Base-by-base conservation (phyloP, 139 green algal species). In the Astrephomene gubernaculifera region DNA sequence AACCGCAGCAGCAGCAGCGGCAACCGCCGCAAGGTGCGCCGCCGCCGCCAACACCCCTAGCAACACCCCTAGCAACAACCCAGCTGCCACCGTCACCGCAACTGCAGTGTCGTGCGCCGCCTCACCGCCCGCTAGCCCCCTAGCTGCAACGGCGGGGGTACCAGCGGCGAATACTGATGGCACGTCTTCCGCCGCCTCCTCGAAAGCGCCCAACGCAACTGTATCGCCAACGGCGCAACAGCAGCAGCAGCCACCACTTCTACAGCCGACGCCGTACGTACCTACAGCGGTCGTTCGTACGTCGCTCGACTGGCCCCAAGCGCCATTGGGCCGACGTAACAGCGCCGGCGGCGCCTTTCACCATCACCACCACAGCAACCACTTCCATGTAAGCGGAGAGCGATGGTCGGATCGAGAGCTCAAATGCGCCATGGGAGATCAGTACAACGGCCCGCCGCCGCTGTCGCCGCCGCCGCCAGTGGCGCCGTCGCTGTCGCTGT, bases 371-470 rank as follows among this genome's bases (percentile, higher is more conserved):
- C n/a, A n/a, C n/a, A n/a, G n/a, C n/a, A n/a, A n/a, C n/a, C n/a
- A n/a, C n/a, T n/a, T n/a, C n/a, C n/a, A n/a, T n/a, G n/a, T n/a
- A 12, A 4, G 49, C 45, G 44, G 43, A 31, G 76, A 83, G 35
- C 60, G 76, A 17, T 83, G 76, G 76, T 73, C 76, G 35, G 76
- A 83, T 4, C 33, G 22, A 4, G 60, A 83, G 41, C 39, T 83
- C 14, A 39, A 60, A 2, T 33, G 4, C 41, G 76, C 76, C 41
- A 83, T 83, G 76, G 76, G 76, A 2, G 76, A 83, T 17, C 76
- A 83, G 60, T 83, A 41, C 17, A 57, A 17, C 49, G 14, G 49
- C 49, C 49, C 49, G n/a, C n/a, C n/a, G n/a, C n/a, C n/a, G n/a
- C n/a, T n/a, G n/a, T n/a, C n/a, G n/a, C n/a, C n/a, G n/a, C n/a